Base-by-base conservation (phyloP, 257 asterid genomes). In the Primulina huaijiensis region DNA sequence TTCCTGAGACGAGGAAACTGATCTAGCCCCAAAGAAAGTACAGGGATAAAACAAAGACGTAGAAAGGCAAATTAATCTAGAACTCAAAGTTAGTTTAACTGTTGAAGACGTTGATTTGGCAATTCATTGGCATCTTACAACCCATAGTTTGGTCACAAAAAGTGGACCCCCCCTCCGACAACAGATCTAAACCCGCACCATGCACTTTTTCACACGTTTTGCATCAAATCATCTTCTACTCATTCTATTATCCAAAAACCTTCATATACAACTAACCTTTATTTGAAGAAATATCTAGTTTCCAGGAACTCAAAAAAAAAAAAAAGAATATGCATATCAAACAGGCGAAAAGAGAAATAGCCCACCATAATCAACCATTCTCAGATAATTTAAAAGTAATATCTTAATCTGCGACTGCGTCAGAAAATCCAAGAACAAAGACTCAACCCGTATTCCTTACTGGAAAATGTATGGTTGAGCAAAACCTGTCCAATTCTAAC, bases 281-380 rank as follows among this genome's bases (percentile, higher is more conserved):
- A 14, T 17, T 19, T 31, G 61, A 40, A 33, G 37, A 66, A 70
- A 66, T 31, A 2, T 31, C 52, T 57, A 58, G 65, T 78, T 53
- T 70, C 77, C 73, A 69, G 83, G 70, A 23, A 70, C 77, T 72
- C 61, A 27, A 67, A 69, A 27, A 67, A 69, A 76, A 80, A 62
- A 68, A 43, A n/a, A n/a, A n/a, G n/a, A n/a, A n/a, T n/a, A 63
- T 21, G 66, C 29, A 40, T 55, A 43, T 76, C 31, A 61, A 70
- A 21, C 46, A 60, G 5, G 21, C 16, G 20, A 65, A 16, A 58
- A 62, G 20, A 66, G 30, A 27, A 17, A 63, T 21, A 66, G 8
- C 71, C 71, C 68, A 75, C 67, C 31, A 29, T 50, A 16, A 67
- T 57, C 50, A 56, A 14, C 67, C 69, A 25, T 37, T 70, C 40